phyloP scores from a whole-genome alignment of 495 filamentous ascomycete species.

The Cercophora scortea region DNA sequence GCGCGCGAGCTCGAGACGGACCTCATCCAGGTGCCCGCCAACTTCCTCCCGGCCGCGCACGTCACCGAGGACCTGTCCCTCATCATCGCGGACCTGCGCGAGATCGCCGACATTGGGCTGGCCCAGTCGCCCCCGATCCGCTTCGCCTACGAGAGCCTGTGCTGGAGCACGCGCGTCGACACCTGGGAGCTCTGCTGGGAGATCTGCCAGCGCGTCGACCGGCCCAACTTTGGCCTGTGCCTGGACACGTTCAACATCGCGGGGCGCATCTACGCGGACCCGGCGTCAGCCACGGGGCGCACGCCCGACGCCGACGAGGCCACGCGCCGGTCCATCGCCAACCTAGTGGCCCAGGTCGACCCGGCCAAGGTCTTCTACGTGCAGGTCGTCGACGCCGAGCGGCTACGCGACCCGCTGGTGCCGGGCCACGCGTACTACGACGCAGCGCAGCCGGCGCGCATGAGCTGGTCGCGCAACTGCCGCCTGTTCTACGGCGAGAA shows the following conservation, averaged over 20 bases:
- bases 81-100: conserved; percentile 56
- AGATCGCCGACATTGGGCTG: conserved; percentile 58
- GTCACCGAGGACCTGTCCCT: conserved; percentile 48
- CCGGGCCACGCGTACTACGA: conserved; percentile 58
- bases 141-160: conserved; percentile 71
- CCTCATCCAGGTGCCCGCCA: conserved; percentile 67
- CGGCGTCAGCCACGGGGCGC: conserved; percentile 43
- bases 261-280: conserved; percentile 67
- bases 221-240: conserved; percentile 70
- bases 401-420: conserved; percentile 49
- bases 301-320: conserved; percentile 51
- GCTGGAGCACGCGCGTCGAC: conserved; percentile 66
- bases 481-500: conserved; percentile 69
- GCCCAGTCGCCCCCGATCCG: conserved; percentile 47
- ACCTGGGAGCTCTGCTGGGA: conserved; percentile 68
- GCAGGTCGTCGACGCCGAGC: conserved; percentile 72
- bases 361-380: conserved; percentile 68
- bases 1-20: conserved; percentile 57
- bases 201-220: conserved; percentile 55
- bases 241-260: conserved; percentile 79
- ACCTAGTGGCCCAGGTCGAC: conserved; percentile 50
- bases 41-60: conserved; percentile 53
- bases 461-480: conserved; percentile 79
- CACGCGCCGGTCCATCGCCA: conserved; percentile 48
- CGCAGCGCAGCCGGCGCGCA: conserved; percentile 53